A percentile compares a stretch with the other conserved stretches of the same genome.
Evolutionary conservation across 306 rosid genomes (phyloP).

Genomic region (Cucurbita maxima): DNA sequence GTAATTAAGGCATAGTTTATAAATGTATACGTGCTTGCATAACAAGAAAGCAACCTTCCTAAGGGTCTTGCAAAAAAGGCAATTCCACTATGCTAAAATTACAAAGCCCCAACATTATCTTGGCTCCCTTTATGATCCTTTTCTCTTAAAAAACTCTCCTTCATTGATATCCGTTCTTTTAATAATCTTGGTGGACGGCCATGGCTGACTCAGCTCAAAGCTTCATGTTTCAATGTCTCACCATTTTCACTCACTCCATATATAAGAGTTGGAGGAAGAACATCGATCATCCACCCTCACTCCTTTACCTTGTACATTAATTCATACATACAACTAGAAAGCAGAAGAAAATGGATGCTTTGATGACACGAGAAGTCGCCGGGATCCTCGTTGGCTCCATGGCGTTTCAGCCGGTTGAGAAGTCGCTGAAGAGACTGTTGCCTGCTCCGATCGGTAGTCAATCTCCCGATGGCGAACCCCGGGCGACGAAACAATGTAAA

Average conservation of each 20-base stretch:
- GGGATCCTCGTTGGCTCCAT: constrained; percentile 19
- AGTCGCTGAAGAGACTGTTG: constrained; percentile 16
- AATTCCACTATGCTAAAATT: constrained; percentile 9
- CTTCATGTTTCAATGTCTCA: constrained; percentile 4
- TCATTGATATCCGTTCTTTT: constrained; percentile 9
- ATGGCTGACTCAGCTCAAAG: constrained; percentile 14
- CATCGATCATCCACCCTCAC: neutral
- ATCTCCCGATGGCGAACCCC: neutral
- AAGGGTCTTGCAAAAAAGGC: neutral
- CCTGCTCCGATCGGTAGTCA: constrained; percentile 12
- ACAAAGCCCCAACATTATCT: constrained; percentile 20
- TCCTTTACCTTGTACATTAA: neutral
- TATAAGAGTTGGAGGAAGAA: neutral
- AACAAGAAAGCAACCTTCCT: neutral
- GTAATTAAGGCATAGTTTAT: neutral
- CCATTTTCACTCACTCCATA: neutral
- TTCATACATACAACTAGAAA: neutral
- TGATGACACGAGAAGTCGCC: constrained; percentile 10
- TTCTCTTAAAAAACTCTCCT: neutral
- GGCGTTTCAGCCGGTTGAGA: constrained; percentile 1
- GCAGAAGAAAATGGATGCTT: constrained; percentile 14
- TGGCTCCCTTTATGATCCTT: neutral
- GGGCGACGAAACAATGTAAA: constrained; percentile 14
- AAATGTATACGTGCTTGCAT: neutral
- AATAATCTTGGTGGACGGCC: constrained; percentile 16